Base-by-base conservation (phyloP, 148 eudicot genomes). In the Chenopodium berlandieri region DNA sequence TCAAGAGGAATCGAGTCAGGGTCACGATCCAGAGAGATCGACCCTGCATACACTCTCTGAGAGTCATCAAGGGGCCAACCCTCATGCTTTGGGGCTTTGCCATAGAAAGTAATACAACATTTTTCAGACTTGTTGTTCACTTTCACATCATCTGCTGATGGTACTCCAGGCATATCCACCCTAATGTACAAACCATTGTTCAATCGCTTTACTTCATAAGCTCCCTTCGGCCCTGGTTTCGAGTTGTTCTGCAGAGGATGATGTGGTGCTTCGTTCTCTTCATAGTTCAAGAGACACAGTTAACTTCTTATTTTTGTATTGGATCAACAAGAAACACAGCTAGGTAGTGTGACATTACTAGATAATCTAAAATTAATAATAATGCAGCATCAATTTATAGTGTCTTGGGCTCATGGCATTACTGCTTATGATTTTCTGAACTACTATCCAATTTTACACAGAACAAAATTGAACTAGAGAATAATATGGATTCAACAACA, bases 61-160 rank as follows among this genome's bases (percentile, higher is more conserved):
- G 66, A 62, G 25, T 62, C 66, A 62, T 62, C 66, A 62, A 62
- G 25, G 66, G 66, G 66, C 66, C 66, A 62, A 62, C 66, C 27
- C 66, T 62, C 66, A 62, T 23, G 25, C 66, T 20, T 62, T 20
- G 27, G 66, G 11, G 66, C 23, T 62, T 62, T 62, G 19, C 66
- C 66, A 62, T 62, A 62, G 66, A 62, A 62, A 6, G 66, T 60
- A 60, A 60, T 60, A 13, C 20, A 60, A 4, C 64, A 14, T 62
- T 62, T 62, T 6, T 62, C 66, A 62, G 66, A 62, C 25, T 62
- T 62, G 1, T 62, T 62, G 25, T 62, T 20, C 3, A 62, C 9
- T 62, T 62, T 62, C 16, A 62, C 66, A 62, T 62, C 66, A 62
- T 62, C 66, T 62, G 66, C 22, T 62, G 66, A 62, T 62, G 66